Percentiles rank a stretch among this genome's conserved stretches.
phyloP scores from a whole-genome alignment of 2,329 filamentous ascomycete species.

The Ophiostoma populinum region DNA sequence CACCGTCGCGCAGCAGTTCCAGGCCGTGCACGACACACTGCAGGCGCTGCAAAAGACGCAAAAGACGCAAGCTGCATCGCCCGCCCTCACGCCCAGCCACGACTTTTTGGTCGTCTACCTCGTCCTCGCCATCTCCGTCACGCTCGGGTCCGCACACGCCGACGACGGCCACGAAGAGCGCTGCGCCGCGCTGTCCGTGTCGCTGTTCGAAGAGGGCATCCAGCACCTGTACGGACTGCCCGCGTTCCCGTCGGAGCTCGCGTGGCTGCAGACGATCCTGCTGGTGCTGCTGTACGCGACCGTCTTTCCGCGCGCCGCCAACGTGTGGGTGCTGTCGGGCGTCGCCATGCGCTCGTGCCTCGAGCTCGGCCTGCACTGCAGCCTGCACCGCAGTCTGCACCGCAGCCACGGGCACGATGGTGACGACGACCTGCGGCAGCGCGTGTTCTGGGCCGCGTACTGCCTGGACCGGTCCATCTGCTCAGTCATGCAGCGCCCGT shows the following conservation, averaged over 20 bases:
- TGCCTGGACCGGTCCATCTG: conserved; percentile 11
- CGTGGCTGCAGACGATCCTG: conserved; percentile 10
- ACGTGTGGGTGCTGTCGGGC: conserved; percentile 11
- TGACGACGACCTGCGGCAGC: conserved; percentile 4
- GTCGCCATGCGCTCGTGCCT: conserved; percentile 11
- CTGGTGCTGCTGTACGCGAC: conserved; percentile 10
- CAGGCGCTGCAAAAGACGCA: conserved; percentile 7
- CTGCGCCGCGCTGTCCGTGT: conserved; percentile 17
- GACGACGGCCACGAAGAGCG: conserved; percentile 15
- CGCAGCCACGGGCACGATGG: neutral
- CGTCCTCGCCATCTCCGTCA: conserved; percentile 17
- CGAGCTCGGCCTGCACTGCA: conserved; percentile 9
- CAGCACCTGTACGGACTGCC: conserved; percentile 16
- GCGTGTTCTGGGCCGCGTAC: conserved; percentile 10
- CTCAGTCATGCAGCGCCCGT: conserved; percentile 9
- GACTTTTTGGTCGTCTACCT: conserved; percentile 18
- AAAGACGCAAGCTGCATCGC: conserved; percentile 1
- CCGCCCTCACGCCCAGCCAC: conserved; percentile 13
- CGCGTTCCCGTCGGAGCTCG: conserved; percentile 13
- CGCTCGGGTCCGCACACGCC: conserved; percentile 16
- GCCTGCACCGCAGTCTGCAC: neutral
- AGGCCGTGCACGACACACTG: conserved; percentile 6
- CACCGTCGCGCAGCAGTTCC: conserved; percentile 15
- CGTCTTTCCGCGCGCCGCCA: conserved; percentile 9
- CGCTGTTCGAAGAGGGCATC: conserved; percentile 18